Conservation (phyloP, 2,329 filamentous ascomycete genomes). For the Apiospora koreana region DNA sequence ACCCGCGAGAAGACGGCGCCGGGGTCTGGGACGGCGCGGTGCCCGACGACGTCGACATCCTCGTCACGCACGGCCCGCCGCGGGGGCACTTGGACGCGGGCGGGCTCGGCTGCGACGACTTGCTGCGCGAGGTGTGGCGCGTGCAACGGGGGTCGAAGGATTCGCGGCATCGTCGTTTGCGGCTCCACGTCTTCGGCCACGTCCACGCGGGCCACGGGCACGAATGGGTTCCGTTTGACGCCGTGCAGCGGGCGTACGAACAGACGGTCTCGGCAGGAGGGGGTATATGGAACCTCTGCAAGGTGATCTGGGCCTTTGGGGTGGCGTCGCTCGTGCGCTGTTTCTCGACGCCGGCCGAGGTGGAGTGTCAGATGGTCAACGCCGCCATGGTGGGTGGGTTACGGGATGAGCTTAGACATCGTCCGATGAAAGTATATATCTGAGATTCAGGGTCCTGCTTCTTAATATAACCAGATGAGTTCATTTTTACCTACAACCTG, state of each 20-base stretch:
- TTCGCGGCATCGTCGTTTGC: constrained; percentile 14
- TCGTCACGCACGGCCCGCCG: constrained; percentile 72
- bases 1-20: constrained; percentile 36
- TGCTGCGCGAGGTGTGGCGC: constrained; percentile 58
- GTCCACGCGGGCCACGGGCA: constrained; percentile 73
- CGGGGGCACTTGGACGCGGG: constrained; percentile 58
- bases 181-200: constrained; percentile 70
- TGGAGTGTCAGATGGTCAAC: not conserved
- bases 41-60: constrained; percentile 61
- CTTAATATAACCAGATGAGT: too few species aligned
- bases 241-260: constrained; percentile 29
- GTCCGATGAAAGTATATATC: not conserved
- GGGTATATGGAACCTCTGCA: not conserved
- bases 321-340: not conserved
- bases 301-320: not conserved
- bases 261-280: not conserved
- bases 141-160: constrained; percentile 45
- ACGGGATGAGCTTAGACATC: not conserved
- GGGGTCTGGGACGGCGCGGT: constrained; percentile 41
- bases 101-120: constrained; percentile 57
- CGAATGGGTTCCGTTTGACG: constrained; percentile 62
- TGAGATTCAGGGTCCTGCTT: not conserved
- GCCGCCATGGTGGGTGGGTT: not conserved
- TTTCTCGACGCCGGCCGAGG: too few species aligned
- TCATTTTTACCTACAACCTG: too few species aligned